Evolutionary conservation across 1,139 yeast species (phyloP), one percentile per base, ranked within the genome.

Genomic region (Blastobotrys indianensis): DNA sequence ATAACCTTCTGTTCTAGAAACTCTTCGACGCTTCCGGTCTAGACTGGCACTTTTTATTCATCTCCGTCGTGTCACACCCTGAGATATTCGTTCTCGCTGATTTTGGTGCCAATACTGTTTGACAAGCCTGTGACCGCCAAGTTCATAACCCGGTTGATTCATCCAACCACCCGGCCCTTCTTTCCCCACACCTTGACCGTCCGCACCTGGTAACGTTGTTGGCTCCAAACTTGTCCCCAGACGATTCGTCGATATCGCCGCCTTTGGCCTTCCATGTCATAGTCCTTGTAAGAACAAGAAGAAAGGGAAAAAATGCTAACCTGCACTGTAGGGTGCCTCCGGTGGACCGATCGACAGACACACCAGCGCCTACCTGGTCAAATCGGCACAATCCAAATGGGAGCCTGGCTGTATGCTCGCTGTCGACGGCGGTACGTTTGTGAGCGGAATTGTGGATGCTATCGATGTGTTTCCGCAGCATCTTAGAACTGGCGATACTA

Each of bases 371-470:
- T 74, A 80, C 45, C 65, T 87, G 43, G 57, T 87, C 29, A 83
- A 85, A 55, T 82, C 90, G 0, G 58, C 72, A 1, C 50, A 60
- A 3, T 51, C 73, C 1, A 54, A 74, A 0, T 80, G 57, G 65
- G 7, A 45, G 54, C 25, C 52, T 60, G 33, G 52, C 53, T 42
- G 72, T 39, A 56, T 83, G 5, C 50, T 84, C 10, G 77, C 84
- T 42, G 64, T 88, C 8, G 97, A 88, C 62, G 94, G 87, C 2
- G 97, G 97, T 0, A 71, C 83, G 4, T 88, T 95, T 1, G 57
- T 84, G 37, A 68, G 80, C 1, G 76, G 76, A 44, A 62, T 87
- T 7, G 61, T 76, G 1, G 80, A 78, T 38, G 71, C 81, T 25
- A 12, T 40, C 23, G 23, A 13, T 13, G 35, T 28, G 31, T 41